Evolutionary conservation across 139 green algal genomes (phyloP).

Genomic region (Chlorella sp.): DNA sequence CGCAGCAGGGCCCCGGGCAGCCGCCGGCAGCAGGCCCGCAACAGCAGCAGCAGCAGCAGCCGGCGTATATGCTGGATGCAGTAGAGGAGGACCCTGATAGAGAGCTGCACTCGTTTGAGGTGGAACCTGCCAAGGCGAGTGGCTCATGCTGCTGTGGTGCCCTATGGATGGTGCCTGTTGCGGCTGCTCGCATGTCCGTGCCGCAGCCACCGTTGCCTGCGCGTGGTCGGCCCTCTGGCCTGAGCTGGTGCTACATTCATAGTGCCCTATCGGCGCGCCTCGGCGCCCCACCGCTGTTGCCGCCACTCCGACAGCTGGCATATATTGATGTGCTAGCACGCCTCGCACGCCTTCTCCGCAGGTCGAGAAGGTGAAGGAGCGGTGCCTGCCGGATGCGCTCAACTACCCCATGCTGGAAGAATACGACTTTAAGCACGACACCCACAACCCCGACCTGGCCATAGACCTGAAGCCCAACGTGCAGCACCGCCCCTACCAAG

Average conservation of each 20-base stretch:
- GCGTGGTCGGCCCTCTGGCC: background rate
- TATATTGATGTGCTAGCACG: too few species aligned
- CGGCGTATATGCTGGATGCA: slow-evolving; percentile 35
- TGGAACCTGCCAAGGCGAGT: slow-evolving; percentile 66
- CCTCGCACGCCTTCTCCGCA: slow-evolving; percentile 32
- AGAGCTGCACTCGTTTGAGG: slow-evolving; percentile 80
- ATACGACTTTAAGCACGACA: slow-evolving; percentile 97
- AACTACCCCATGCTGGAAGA: slow-evolving; percentile 99
- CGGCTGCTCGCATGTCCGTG: background rate
- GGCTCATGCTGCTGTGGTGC: too few species aligned
- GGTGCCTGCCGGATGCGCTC: slow-evolving; percentile 89
- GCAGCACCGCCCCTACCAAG: slow-evolving; percentile 59
- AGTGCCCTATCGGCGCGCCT: background rate
- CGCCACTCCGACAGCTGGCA: too few species aligned
- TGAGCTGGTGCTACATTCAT: background rate
- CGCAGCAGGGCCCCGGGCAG: background rate
- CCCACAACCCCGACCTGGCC: slow-evolving; percentile 69
- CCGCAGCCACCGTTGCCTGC: background rate
- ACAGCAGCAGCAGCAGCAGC: slow-evolving; percentile 2
- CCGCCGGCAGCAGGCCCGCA: background rate
- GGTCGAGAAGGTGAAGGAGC: slow-evolving; percentile 95
- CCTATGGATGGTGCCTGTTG: too few species aligned
- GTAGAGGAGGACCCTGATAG: slow-evolving; percentile 61
- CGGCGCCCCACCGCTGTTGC: background rate
- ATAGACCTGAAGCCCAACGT: slow-evolving; percentile 95